A percentile compares a stretch with the other conserved stretches of the same genome.
These are phyloP conservation scores for Alnus glutinosa DNA, from an alignment of 306 rosid species.

Conservation along the genomic window DNA sequence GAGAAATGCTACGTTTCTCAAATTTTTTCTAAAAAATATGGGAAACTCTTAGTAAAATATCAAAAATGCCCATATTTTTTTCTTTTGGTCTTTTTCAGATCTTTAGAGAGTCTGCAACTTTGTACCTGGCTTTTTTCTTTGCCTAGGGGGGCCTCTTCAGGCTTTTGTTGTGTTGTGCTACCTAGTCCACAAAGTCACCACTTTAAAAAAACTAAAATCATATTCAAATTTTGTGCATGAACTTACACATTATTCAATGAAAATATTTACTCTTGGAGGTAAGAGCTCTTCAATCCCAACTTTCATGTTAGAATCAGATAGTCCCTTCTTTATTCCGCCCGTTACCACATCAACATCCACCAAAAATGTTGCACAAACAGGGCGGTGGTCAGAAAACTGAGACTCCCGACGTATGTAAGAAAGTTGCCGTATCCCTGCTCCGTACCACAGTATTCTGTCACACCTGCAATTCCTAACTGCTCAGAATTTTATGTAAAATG, in stretches of 20 bases:
- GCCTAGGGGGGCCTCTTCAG: neutral
- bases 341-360: constrained; percentile 52
- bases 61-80: too few relatives aligned
- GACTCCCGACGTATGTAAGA: constrained; percentile 69
- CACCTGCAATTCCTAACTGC: constrained; percentile 60
- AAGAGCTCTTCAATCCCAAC: constrained; percentile 57
- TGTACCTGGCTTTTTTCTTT: neutral
- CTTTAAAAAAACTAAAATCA: neutral
- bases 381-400: constrained; percentile 85
- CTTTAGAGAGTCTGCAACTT: too few relatives aligned
- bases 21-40: too few relatives aligned
- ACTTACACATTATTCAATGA: constrained; percentile 32
- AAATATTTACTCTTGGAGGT: constrained; percentile 40
- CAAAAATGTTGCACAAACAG: constrained; percentile 75
- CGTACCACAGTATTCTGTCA: constrained; percentile 91
- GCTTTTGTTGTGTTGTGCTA: neutral
- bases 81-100: too few relatives aligned
- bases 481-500: constrained; percentile 23
- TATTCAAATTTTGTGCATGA: neutral
- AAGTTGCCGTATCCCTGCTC: constrained; percentile 69
- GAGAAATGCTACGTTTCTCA: too few relatives aligned
- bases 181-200: neutral
- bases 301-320: constrained; percentile 39
- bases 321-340: constrained; percentile 46
- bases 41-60: too few relatives aligned